Evolutionary conservation across 2,329 filamentous ascomycete species (phyloP), one percentile per base, ranked within the genome.

Genomic region (Fonsecaea multimorphosa): DNA sequence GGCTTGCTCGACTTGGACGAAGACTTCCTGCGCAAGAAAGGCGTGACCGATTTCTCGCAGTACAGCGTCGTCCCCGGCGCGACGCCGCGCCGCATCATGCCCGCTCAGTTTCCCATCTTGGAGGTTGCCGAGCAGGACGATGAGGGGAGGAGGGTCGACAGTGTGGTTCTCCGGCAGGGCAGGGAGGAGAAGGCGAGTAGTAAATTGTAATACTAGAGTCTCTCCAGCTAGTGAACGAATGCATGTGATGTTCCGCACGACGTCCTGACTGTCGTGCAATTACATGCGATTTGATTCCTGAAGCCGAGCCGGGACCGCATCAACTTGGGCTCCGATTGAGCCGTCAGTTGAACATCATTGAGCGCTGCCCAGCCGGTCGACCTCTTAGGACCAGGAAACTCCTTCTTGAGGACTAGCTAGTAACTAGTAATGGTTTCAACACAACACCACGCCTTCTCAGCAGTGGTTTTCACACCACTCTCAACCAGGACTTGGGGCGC

Each of bases 61-160:
- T 96, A 96, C 75, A 86, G 83, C 36, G 76, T 94, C n/a, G 82
- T 93, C 0, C 79, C 84, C 0, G 90, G 89, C 0, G 72, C 84
- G 0, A 78, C 64, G 0, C 91, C 92, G 0, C 80, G 92, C 63
- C 81, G 92, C 22, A 96, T 96, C 69, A 93, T 96, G 91, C 92
- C 92, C 0, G 79, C 76, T 0, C 75, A 81, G 64, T 81, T 95
- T 67, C 92, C 92, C 0, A 85, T 89, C 68, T 73, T 96, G 71
- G 85, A 82, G 1, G 91, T 96, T 3, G 84, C 81, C 7, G 92
- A 95, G 78, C 91, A 96, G 77, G 87, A 89, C 66, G 92, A 96
- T 73, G 91, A 96, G 76, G 91, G 92, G 0, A 84, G 81, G 72
- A 83, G 88, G 63, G 83, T 89, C 73, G 88, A 94, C 75, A 95